Conservation (phyloP, 2,329 filamentous ascomycete species). For the Neopestalotiopsis rosae region DNA sequence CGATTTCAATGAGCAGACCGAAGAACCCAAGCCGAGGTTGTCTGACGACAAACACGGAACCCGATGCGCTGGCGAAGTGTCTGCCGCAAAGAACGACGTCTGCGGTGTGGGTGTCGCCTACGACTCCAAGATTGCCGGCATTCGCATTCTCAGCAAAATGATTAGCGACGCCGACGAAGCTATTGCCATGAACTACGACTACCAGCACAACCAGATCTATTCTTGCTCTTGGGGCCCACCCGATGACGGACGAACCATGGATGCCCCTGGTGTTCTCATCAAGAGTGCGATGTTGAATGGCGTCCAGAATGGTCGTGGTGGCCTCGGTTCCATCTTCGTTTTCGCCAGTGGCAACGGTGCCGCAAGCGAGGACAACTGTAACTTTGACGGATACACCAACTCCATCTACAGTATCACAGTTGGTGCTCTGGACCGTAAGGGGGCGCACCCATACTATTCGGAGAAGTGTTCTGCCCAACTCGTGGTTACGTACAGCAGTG, state of each 20-base stretch:
- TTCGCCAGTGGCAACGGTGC: conserved; percentile 98
- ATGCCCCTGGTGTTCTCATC: conserved; percentile 88
- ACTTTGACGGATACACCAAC: conserved; percentile 99
- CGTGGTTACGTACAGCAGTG: conserved; percentile 96
- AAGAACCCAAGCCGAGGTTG: conserved; percentile 81
- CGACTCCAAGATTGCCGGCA: conserved; percentile 85
- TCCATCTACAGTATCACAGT: conserved; percentile 99
- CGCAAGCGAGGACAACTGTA: conserved; percentile 88
- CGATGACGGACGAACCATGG: conserved; percentile 93
- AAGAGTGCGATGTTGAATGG: conserved; percentile 90
- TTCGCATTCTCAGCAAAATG: conserved; percentile 88
- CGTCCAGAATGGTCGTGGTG: conserved; percentile 83
- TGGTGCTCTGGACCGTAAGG: conserved; percentile 86
- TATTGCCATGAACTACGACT: conserved; percentile 88
- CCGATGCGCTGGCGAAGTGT: conserved; percentile 91
- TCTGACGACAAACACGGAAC: conserved; percentile 91
- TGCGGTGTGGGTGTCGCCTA: conserved; percentile 97
- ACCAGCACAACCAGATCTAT: conserved; percentile 92
- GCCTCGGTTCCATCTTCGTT: conserved; percentile 90
- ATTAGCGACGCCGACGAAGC: conserved; percentile 95
- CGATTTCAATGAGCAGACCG: conserved; percentile 88
- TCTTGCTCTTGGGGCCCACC: conserved; percentile 98
- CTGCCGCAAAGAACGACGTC: conserved; percentile 88
- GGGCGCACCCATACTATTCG: conserved; percentile 92
- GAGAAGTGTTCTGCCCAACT: conserved; percentile 95